Evolutionary conservation across 1,284 basidiomycete genomes (phyloP), one percentile per base, ranked within the genome.

Genomic region (Somion occarium): DNA sequence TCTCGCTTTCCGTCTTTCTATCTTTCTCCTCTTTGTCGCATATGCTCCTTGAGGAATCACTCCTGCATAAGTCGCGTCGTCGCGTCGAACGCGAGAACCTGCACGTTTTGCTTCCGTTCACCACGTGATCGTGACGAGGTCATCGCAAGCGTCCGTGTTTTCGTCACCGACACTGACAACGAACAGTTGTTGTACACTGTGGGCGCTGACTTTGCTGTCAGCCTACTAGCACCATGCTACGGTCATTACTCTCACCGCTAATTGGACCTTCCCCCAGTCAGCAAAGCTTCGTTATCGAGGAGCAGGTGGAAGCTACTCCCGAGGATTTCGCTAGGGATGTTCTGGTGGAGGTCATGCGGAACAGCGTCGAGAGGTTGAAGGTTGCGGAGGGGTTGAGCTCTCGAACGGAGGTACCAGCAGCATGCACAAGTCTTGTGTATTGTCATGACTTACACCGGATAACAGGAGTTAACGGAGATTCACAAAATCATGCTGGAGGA

Each of bases 271-370:
- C 2, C 58, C 56, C 19, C 56, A 57, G 11, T 54, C 55, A 19
- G 56, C 56, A 49, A 53, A 48, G 15, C 51, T 48, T 46, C 52
- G 37, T 34, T 23, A 24, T 42, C 34, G 24, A 9, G 11, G 38
- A 5, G 23, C 20, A 20, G 25, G 74, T 76, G 52, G 75, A 75
- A 34, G 58, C 75, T 38, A 70, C 73, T 18, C 82, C 83, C 11
- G 85, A 88, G 62, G 81, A 87, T 61, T 86, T 87, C 64, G 83
- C 83, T 7, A 69, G 83, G 52, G 85, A 87, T 65, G 85, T 85
- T 22, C 70, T 85, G 38, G 71, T 86, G 23, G 80, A 88, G 64
- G 66, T 87, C 39, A 86, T 88, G 84, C 70, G 82, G 34, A 80
- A 79, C 55, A 70, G 80, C 1, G 76, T 87, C 25, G 84, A 87